A percentile compares a stretch with the other conserved stretches of the same genome.
These are phyloP conservation scores for Takashimella koratensis DNA, from an alignment of 1,284 basidiomycete species.

Conservation along the genomic window DNA sequence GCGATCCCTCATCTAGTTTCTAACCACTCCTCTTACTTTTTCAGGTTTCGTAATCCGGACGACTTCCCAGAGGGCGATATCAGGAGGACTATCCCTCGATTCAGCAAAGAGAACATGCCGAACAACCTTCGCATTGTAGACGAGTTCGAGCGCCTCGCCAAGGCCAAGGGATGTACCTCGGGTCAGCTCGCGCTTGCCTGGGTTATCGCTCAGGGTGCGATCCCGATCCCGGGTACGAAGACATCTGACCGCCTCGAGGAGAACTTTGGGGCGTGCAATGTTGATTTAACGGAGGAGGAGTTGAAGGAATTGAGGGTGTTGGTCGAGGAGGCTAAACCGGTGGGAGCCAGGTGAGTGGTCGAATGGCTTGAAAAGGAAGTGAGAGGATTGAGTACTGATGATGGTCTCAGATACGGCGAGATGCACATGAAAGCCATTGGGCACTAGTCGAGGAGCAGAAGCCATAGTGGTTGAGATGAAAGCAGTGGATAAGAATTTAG, in stretches of 20 bases:
- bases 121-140: slow-evolving; percentile 43
- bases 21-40: too few relatives aligned
- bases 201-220: slow-evolving; percentile 47
- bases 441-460: too few relatives aligned
- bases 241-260: slow-evolving; percentile 35
- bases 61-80: slow-evolving; percentile 43
- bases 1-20: not conserved
- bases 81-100: slow-evolving; percentile 38
- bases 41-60: slow-evolving; percentile 2
- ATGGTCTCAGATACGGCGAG: slow-evolving; percentile 5
- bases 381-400: too few relatives aligned
- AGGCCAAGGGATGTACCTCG: slow-evolving; percentile 41
- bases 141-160: slow-evolving; percentile 32
- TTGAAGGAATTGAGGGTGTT: slow-evolving; percentile 33
- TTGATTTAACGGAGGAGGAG: slow-evolving; percentile 36
- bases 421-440: too few relatives aligned
- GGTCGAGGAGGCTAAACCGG: slow-evolving; percentile 31
- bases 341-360: slow-evolving; percentile 17
- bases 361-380: too few relatives aligned
- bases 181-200: slow-evolving; percentile 51
- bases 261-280: slow-evolving; percentile 38
- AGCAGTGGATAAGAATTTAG: too few relatives aligned
- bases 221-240: slow-evolving; percentile 49
- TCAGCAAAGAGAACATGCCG: slow-evolving; percentile 39
- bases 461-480: too few relatives aligned